Evolutionary conservation across 768 basidiomycete species (phyloP).

Genomic region (Suillus clintonianus): DNA sequence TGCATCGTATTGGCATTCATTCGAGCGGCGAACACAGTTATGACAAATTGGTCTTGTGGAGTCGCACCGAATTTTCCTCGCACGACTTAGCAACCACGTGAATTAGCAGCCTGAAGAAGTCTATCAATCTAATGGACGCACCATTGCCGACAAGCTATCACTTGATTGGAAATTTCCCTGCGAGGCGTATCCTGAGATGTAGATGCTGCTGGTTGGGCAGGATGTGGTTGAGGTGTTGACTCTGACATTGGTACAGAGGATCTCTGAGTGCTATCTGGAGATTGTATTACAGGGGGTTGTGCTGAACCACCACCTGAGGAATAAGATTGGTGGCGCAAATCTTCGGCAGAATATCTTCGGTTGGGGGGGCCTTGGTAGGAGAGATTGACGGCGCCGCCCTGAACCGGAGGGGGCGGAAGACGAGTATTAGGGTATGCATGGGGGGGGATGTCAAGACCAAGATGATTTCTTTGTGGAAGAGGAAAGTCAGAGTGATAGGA

Average conservation of each 20-base stretch:
- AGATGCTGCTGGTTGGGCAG: conserved; percentile 25
- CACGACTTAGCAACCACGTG: conserved; percentile 58
- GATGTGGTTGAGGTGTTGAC: conserved; percentile 38
- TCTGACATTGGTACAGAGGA: conserved; percentile 47
- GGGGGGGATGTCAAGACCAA: conserved; percentile 44
- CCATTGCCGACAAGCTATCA: conserved; percentile 88
- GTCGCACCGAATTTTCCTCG: conserved; percentile 85
- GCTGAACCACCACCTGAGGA: conserved; percentile 38
- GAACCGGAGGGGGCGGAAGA: conserved; percentile 37
- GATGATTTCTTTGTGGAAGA: conserved; percentile 47
- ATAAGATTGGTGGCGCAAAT: conserved; percentile 41
- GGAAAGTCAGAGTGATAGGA: conserved; percentile 45
- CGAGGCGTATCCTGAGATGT: conserved; percentile 40
- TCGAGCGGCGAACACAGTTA: conserved; percentile 78
- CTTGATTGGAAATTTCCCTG: conserved; percentile 64
- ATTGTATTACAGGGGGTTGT: conserved; percentile 19
- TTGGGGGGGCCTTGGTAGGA: conserved; percentile 23
- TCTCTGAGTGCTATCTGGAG: conserved; percentile 27
- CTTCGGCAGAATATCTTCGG: conserved; percentile 36
- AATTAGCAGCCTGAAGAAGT: conserved; percentile 22
- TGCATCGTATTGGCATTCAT: conserved; percentile 77
- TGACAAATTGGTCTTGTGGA: conserved; percentile 79
- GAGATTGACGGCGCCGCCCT: conserved; percentile 12
- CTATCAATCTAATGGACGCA: conserved; percentile 41
- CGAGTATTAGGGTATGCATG: conserved; percentile 44